Conservation (phyloP, 768 basidiomycete species). For the Phylloporus sp. region DNA sequence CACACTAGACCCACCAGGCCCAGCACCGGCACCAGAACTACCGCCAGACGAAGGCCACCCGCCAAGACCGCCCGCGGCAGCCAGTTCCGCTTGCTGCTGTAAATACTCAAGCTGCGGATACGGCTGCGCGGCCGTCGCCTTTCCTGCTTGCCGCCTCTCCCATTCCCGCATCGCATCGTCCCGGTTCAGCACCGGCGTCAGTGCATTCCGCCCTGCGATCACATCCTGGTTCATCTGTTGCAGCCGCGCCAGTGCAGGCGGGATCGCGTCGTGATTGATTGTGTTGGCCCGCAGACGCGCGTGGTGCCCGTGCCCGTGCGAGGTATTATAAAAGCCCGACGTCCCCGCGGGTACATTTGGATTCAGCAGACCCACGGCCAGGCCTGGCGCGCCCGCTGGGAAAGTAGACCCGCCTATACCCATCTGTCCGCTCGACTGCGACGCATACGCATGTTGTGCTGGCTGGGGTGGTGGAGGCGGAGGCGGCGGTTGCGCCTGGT, state of each 20-base stretch:
- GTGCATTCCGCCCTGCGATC: slow-evolving; percentile 65
- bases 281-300: slow-evolving; percentile 84
- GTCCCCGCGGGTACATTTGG: slow-evolving; percentile 40
- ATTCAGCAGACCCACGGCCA: slow-evolving; percentile 32
- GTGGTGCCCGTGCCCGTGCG: slow-evolving; percentile 32
- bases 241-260: slow-evolving; percentile 85
- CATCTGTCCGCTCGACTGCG: slow-evolving; percentile 24
- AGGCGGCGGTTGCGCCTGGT: slow-evolving; percentile 28
- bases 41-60: slow-evolving; percentile 45
- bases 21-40: slow-evolving; percentile 7
- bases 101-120: slow-evolving; percentile 90
- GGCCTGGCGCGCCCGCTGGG: slow-evolving; percentile 10
- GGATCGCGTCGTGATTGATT: slow-evolving; percentile 87
- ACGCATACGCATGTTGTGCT: slow-evolving; percentile 23
- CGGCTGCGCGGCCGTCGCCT: slow-evolving; percentile 63
- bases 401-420: slow-evolving; percentile 13
- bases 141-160: slow-evolving; percentile 84
- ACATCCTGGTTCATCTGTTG: slow-evolving; percentile 88
- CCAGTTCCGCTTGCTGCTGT: slow-evolving; percentile 90
- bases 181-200: slow-evolving; percentile 91
- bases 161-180: slow-evolving; percentile 96
- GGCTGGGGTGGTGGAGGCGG: slow-evolving; percentile 23
- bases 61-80: slow-evolving; percentile 55
- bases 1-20: slow-evolving; percentile 28
- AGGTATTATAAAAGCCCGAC: slow-evolving; percentile 53